Evolutionary conservation across 768 basidiomycete species (phyloP).

Genomic region (Pulveroboletus sp.): DNA sequence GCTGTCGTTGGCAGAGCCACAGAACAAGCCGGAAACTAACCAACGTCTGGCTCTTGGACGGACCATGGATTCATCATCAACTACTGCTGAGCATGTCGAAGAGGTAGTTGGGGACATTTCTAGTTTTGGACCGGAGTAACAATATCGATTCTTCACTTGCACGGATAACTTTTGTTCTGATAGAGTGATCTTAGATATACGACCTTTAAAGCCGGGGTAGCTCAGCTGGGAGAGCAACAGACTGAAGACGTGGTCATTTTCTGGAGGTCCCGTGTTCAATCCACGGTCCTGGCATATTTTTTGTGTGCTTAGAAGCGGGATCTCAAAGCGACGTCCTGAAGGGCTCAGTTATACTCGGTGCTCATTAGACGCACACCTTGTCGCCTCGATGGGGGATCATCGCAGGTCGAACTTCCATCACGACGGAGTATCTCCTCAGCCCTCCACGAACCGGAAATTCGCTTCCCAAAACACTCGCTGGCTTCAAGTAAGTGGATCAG

Average conservation of each 20-base stretch:
- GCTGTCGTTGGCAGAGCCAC: constrained; percentile 31
- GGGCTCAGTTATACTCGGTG: background rate
- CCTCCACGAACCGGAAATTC: background rate
- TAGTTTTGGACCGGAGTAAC: constrained; percentile 18
- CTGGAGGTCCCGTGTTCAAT: constrained; percentile 56
- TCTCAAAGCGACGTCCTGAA: background rate
- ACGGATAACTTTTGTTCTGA: background rate
- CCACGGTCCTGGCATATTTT: constrained; percentile 46
- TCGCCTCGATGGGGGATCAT: background rate
- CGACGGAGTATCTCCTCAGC: background rate
- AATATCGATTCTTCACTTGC: background rate
- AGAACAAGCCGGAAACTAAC: background rate
- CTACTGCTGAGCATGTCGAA: constrained; percentile 29
- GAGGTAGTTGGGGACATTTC: constrained; percentile 30
- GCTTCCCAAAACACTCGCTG: background rate
- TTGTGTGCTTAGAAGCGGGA: constrained; percentile 2
- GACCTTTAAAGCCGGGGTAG: constrained; percentile 51
- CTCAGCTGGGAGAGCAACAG: constrained; percentile 75
- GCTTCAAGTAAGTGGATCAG: background rate
- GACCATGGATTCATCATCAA: constrained; percentile 31
- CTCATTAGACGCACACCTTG: background rate
- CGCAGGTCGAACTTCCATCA: too few relatives aligned
- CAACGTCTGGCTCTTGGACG: background rate
- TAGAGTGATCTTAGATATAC: background rate
- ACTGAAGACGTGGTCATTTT: constrained; percentile 46